Evolutionary conservation across 164 flowering plant genomes (phyloP).

Genomic region (Houttuynia cordata): DNA sequence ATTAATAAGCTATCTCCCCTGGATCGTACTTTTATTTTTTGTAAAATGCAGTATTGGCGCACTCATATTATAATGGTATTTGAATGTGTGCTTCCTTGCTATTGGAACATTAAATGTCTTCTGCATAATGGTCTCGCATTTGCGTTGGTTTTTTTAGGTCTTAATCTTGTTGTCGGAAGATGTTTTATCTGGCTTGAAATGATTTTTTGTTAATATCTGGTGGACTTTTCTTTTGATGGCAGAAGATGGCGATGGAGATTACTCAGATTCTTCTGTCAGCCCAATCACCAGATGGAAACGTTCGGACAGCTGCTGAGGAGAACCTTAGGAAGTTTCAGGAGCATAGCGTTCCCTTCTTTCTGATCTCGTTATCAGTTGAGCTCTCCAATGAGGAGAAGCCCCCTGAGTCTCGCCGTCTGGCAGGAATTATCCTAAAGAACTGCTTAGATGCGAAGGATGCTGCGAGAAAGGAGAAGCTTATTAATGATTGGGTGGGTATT

Average conservation of each 20-base stretch:
- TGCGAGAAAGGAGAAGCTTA: conserved; percentile 37
- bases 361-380: conserved; percentile 55
- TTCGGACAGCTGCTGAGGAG: conserved; percentile 52
- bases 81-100: too few relatives aligned
- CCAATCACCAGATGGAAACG: conserved; percentile 53
- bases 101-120: too few relatives aligned
- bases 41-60: too few relatives aligned
- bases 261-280: conserved; percentile 62
- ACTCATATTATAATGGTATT: too few relatives aligned
- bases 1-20: too few relatives aligned
- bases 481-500: conserved; percentile 51
- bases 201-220: too few relatives aligned
- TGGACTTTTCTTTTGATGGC: too few relatives aligned
- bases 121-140: too few relatives aligned
- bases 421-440: conserved; percentile 76
- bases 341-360: conserved; percentile 50
- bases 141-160: too few relatives aligned
- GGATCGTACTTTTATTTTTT: too few relatives aligned
- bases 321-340: conserved; percentile 54
- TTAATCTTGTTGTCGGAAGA: too few relatives aligned
- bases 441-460: conserved; percentile 70
- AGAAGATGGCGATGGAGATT: conserved; percentile 59
- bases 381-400: conserved; percentile 68
- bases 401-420: conserved; percentile 52
- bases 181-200: too few relatives aligned